phyloP scores from a whole-genome alignment of 148 eudicot genomes.

The Rhododendron molle region DNA sequence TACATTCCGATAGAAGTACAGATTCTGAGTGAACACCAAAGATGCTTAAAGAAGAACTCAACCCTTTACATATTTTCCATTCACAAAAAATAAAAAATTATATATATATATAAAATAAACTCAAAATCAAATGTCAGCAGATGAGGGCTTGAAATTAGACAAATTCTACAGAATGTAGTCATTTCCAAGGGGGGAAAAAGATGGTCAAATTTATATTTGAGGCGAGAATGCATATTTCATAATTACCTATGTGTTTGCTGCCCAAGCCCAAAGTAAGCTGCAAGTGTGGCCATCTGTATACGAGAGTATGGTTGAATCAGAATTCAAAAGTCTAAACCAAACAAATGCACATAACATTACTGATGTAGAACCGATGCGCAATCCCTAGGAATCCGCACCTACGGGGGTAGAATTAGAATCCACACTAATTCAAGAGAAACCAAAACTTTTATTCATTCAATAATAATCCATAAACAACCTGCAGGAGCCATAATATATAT shows the following conservation, averaged over 20 bases:
- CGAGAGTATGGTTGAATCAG: conserved; percentile 11
- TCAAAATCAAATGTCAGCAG: background rate
- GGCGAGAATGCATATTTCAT: background rate
- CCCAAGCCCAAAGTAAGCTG: conserved; percentile 90
- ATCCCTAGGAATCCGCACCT: no score
- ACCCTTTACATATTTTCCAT: background rate
- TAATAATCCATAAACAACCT: no score
- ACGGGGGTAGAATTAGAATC: no score
- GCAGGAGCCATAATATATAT: no score
- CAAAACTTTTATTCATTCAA: no score
- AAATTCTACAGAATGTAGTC: background rate
- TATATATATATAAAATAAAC: background rate
- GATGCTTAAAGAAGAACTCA: background rate
- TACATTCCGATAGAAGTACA: background rate
- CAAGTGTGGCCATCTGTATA: conserved; percentile 93
- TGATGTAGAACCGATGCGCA: no score
- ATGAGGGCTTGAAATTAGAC: background rate
- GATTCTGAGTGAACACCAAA: background rate
- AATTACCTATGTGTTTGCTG: conserved; percentile 83
- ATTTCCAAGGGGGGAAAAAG: background rate
- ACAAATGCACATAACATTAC: background rate
- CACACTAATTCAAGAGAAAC: no score
- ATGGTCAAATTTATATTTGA: background rate
- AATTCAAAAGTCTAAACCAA: background rate
- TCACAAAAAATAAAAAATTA: background rate